Conservation (phyloP, 2,329 filamentous ascomycete species). For the Cryphonectria parasitica region DNA sequence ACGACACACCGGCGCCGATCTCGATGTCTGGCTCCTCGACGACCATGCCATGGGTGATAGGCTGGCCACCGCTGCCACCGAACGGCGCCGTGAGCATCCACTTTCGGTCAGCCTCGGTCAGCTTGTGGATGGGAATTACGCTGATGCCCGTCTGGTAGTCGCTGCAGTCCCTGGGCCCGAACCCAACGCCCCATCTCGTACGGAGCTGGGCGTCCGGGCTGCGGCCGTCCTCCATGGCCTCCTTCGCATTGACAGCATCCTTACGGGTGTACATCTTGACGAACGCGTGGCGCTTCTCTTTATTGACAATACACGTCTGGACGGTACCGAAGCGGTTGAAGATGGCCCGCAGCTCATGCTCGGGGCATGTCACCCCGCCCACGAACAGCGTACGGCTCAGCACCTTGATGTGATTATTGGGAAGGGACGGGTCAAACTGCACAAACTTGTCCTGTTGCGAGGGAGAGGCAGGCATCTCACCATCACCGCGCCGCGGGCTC, state of each 20-base stretch:
- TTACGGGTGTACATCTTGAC: conserved; percentile 95
- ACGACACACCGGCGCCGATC: conserved; percentile 95
- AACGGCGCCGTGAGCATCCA: conserved; percentile 96
- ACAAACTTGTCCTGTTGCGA: conserved; percentile 68
- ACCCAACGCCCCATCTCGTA: conserved; percentile 97
- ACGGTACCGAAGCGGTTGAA: conserved; percentile 85
- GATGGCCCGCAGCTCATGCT: conserved; percentile 78
- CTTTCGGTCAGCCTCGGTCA: conserved; percentile 95
- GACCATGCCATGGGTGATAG: conserved; percentile 81
- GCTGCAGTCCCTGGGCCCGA: conserved; percentile 94
- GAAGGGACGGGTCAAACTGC: conserved; percentile 75
- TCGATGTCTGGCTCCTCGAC: conserved; percentile 99
- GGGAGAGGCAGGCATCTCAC: conserved; percentile 40
- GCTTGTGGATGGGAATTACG: conserved; percentile 86
- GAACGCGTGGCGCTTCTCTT: conserved; percentile 97
- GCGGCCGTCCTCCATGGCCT: conserved; percentile 81
- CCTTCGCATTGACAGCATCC: conserved; percentile 82
- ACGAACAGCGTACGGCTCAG: conserved; percentile 95
- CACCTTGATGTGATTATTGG: conserved; percentile 83
- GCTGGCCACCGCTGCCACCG: conserved; percentile 84
- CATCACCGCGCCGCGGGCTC: conserved; percentile 50
- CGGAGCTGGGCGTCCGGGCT: conserved; percentile 73
- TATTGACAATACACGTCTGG: conserved; percentile 97
- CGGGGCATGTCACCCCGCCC: conserved; percentile 86
- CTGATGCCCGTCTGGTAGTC: conserved; percentile 93